Percentiles rank a stretch among this genome's conserved stretches.
Conservation (phyloP, 2,329 filamentous ascomycete species). For the Pseudopithomyces maydicus region DNA sequence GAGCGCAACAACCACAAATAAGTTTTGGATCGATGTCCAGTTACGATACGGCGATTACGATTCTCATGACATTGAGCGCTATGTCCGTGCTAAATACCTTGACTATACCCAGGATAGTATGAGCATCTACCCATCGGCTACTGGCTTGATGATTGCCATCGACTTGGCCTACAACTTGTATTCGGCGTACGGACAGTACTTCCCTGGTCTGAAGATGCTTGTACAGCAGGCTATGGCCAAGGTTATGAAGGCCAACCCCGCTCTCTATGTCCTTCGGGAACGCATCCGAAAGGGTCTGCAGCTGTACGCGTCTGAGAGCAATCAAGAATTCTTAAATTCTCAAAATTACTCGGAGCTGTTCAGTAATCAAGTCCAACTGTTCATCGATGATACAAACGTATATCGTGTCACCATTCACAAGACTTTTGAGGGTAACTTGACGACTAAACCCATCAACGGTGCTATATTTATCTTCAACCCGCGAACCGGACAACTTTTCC, state of each 20-base stretch:
- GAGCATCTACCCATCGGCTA: constrained; percentile 97
- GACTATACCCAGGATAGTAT: constrained; percentile 99
- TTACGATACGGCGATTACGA: constrained; percentile 97
- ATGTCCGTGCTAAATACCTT: constrained; percentile 95
- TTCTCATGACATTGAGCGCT: constrained; percentile 97
- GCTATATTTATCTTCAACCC: constrained; percentile 99
- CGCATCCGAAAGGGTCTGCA: constrained; percentile 98
- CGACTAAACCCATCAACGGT: constrained; percentile 98
- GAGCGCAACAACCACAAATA: constrained; percentile 92
- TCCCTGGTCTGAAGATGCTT: constrained; percentile 93
- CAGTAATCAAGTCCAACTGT: constrained; percentile 98
- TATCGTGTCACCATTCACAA: constrained; percentile 99
- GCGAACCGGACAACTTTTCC: constrained; percentile 93
- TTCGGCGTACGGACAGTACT: constrained; percentile 97
- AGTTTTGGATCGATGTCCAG: constrained; percentile 99
- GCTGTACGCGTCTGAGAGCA: constrained; percentile 96
- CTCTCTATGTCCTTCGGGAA: constrained; percentile 92
- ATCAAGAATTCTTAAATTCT: constrained; percentile 98
- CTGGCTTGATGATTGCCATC: constrained; percentile 95
- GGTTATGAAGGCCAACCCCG: constrained; percentile 99
- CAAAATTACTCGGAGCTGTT: constrained; percentile 99
- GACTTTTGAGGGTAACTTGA: constrained; percentile 98
- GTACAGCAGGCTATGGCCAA: constrained; percentile 99
- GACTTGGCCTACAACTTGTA: constrained; percentile 98
- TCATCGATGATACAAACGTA: constrained; percentile 99